Conservation (phyloP, 805 yeast genomes). For the Hanseniaspora vineae region DNA sequence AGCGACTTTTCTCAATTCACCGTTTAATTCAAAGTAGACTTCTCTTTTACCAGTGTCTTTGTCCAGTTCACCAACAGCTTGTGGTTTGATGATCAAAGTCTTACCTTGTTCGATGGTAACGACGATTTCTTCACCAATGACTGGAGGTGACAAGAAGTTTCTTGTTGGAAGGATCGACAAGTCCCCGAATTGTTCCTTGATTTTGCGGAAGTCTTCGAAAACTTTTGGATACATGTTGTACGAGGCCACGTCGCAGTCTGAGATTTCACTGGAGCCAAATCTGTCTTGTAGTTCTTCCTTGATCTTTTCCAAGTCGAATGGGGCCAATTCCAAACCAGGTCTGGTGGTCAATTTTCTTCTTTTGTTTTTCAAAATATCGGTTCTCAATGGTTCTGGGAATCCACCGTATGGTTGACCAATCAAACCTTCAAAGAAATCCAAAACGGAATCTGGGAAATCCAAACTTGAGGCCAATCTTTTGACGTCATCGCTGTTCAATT, state of each 20-base stretch:
- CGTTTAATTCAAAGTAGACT: conserved; percentile 94
- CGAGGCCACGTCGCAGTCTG: conserved; percentile 85
- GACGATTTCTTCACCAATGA: conserved; percentile 73
- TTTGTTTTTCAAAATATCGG: conserved; percentile 81
- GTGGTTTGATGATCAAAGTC: conserved; percentile 75
- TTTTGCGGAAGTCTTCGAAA: conserved; percentile 72
- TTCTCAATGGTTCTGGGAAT: conserved; percentile 97
- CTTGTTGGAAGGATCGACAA: conserved; percentile 88
- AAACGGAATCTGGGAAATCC: conserved; percentile 97
- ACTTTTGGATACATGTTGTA: conserved; percentile 98
- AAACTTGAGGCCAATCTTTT: conserved; percentile 73
- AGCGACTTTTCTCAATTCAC: conserved; percentile 93
- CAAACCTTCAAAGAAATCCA: conserved; percentile 97
- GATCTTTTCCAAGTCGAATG: conserved; percentile 64
- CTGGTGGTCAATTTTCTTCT: conserved; percentile 79
- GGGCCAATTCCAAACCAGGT: conserved; percentile 85
- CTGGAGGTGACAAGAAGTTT: conserved; percentile 78
- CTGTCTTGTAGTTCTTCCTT: conserved; percentile 62
- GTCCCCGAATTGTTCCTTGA: conserved; percentile 73
- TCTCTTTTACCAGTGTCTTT: conserved; percentile 83
- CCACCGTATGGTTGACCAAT: conserved; percentile 99
- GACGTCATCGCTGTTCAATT: conserved; percentile 75
- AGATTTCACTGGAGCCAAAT: conserved; percentile 50
- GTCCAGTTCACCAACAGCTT: conserved; percentile 86
- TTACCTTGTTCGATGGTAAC: conserved; percentile 94